Base-by-base conservation (phyloP, 2,329 filamentous ascomycete genomes). In the Myriosclerotinia curreyana region DNA sequence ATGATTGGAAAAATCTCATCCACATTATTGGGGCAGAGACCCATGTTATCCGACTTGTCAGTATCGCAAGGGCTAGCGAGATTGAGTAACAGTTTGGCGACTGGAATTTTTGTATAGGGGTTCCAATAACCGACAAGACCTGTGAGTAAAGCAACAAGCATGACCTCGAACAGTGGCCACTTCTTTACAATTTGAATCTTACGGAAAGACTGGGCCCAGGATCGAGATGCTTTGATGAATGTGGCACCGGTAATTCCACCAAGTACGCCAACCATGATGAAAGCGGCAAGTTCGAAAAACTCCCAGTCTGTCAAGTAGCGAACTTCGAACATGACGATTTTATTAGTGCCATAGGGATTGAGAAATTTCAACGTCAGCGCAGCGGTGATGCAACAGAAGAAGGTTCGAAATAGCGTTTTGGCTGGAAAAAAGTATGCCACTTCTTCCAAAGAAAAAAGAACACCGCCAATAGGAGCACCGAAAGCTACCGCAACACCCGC, bases 391-490 rank as follows among this genome's bases (percentile, higher is more conserved):
- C 94, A 98, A 79, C 94, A 98, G 77, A 98, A 98, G 77, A 99
- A 99, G 0, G 95, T 98, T 61, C 95, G 83, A 79, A 99, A 99
- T 11, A 99, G 83, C 0, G 94, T 98, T 79, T 99, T 98, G 7
- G 94, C 92, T 0, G 95, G 94, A 75, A 98, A 98, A 77, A 98
- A 98, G 76, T 98, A 98, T 70, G 91, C 86, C 67, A 98, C 93
- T 81, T 98, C 95, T 77, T 99, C 95, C 38, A 98, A 77, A 42
- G 92, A 92, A 76, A 98, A 98, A 3, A 98, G 81, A 1, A 97
- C 92, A 60, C 94, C 94, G 11, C 92, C 92, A 50, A 90, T 86
- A 1, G 94, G 94, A 0, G 94, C 92, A 46, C 94, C 94, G 74
- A 98, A 98, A 15, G 94, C 94, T 40, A 98, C 94, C 14, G 93